Evolutionary conservation across 169 alveolate genomes (phyloP), one percentile per base, ranked within the genome.

Genomic region (Babesia bovis): DNA sequence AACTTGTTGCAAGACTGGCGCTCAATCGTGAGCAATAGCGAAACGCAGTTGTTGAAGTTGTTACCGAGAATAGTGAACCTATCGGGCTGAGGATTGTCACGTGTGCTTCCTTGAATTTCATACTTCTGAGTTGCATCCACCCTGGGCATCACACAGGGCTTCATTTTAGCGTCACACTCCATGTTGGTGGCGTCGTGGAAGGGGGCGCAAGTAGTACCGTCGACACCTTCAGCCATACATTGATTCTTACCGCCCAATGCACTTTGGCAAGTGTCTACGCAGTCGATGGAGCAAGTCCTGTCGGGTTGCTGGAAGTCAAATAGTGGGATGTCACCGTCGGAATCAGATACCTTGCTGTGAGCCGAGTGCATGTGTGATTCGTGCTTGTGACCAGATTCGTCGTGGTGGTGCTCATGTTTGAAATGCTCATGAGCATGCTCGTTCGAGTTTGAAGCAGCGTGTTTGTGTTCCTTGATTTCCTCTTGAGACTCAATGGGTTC

Each of bases 221-320:
- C 55, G 52, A 23, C 82, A 17, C 26, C 55, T 21, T 33, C 35
- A 15, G 32, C 10, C 3, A 76, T 23, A 58, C 85, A 76, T 59
- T 76, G 85, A 35, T 68, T 76, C 25, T 50, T 49, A 2, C 85
- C 85, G 19, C 69, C 72, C 32, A 76, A 28, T 26, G 36, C 57
- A 28, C 58, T 76, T 50, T 45, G 66, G 28, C 85, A 76, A n/a
- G 72, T 7, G 26, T 55, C 66, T 1, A 38, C 58, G 15, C 85
- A 76, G 58, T 76, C 85, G 4, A 76, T 59, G 42, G 47, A 12
- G 63, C 85, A 76, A 3, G 63, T 0, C 63, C 4, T 36, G 40
- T 19, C 26, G 28, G 44, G 57, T 13, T 57, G 26, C 44, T 30
- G 63, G 19, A 70, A 44, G 23, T 36, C 59, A 23, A 41, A 44